Evolutionary conservation across 257 asterid genomes (phyloP).

Genomic region (Primulina tabacum): DNA sequence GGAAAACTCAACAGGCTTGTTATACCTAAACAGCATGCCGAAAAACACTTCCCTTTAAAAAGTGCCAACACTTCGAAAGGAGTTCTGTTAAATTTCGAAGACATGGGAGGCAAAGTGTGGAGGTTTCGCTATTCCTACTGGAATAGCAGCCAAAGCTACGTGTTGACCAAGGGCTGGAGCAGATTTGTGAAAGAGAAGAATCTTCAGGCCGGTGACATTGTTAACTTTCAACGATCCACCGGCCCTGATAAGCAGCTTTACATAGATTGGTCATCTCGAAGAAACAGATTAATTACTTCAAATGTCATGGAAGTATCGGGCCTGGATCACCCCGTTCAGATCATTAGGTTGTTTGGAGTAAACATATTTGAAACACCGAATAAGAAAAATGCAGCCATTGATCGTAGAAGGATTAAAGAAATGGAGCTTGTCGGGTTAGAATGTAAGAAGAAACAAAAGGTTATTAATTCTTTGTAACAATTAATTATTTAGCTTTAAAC

Average conservation of each 20-base stretch:
- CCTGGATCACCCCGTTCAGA: conserved; percentile 27
- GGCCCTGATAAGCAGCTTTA: conserved; percentile 56
- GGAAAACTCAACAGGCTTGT: conserved; percentile 72
- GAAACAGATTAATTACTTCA: background rate
- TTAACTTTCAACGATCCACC: conserved; percentile 53
- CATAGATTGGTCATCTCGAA: conserved; percentile 57
- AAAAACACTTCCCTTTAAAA: conserved; percentile 63
- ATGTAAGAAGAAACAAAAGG: conserved; percentile 45
- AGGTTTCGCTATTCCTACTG: conserved; percentile 78
- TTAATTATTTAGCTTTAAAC: background rate
- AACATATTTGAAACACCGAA: conserved; percentile 37
- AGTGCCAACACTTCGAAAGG: conserved; percentile 50
- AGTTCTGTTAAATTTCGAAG: conserved; percentile 62
- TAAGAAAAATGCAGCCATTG: background rate
- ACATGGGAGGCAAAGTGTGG: conserved; percentile 70
- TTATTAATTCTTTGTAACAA: conserved; percentile 23
- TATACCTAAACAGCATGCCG: conserved; percentile 80
- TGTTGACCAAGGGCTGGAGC: conserved; percentile 85
- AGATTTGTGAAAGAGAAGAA: conserved; percentile 79
- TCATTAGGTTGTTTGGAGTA: conserved; percentile 58
- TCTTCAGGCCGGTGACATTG: conserved; percentile 68
- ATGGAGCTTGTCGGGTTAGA: conserved; percentile 40
- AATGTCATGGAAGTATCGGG: background rate
- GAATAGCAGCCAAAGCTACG: conserved; percentile 90
- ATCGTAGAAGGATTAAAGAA: conserved; percentile 42